A percentile compares a stretch with the other conserved stretches of the same genome.
Evolutionary conservation across 2,329 filamentous ascomycete species (phyloP).

Genomic region (Alternaria metachromatica): DNA sequence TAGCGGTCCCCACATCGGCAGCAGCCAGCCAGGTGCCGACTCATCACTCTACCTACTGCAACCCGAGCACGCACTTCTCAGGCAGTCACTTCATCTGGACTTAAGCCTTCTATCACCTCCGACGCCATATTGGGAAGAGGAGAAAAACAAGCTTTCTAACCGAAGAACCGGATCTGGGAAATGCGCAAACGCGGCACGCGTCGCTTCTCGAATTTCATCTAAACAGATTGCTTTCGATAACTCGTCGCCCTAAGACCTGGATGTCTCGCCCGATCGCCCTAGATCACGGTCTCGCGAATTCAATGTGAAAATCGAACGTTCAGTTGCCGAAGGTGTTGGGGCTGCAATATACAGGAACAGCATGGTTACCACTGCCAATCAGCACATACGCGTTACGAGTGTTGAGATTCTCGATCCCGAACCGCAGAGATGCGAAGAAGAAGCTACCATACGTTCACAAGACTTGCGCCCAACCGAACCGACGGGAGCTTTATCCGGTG

Average conservation of each 20-base stretch:
- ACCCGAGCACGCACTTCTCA: background rate
- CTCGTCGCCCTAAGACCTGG: background rate
- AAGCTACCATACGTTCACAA: background rate
- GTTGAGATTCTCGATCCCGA: background rate
- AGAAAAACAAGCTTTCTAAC: constrained; percentile 10
- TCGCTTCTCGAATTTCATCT: constrained; percentile 13
- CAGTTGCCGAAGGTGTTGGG: background rate
- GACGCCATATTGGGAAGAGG: background rate
- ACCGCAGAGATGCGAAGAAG: background rate
- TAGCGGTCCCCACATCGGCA: background rate
- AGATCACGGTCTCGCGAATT: background rate
- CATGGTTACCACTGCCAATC: background rate
- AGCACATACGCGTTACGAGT: background rate
- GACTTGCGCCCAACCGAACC: background rate
- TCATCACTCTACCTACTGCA: background rate
- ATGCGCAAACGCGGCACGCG: constrained; percentile 1
- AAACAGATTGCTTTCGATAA: constrained; percentile 16
- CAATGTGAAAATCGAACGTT: background rate
- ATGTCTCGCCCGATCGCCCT: background rate
- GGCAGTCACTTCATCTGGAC: background rate
- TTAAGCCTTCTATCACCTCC: background rate
- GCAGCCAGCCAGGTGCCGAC: background rate
- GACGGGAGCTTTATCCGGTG: constrained; percentile 9
- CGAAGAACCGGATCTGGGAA: constrained; percentile 2
- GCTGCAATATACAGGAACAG: background rate